Conservation (phyloP, 2,329 filamentous ascomycete genomes). For the Paraphoma sp. region DNA sequence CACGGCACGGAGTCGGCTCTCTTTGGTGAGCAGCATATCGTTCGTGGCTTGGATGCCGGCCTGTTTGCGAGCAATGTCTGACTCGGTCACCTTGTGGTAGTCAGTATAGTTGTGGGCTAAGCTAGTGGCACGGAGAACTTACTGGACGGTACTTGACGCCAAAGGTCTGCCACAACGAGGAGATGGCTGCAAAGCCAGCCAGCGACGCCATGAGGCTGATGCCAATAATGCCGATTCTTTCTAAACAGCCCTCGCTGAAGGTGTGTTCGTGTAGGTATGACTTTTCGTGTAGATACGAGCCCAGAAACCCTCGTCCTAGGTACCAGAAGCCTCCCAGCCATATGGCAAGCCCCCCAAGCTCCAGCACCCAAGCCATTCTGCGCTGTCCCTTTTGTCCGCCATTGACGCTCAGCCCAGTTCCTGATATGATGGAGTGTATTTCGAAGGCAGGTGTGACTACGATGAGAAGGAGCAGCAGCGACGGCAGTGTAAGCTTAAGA, state of each 20-base stretch:
- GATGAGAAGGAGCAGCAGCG: conserved; percentile 74
- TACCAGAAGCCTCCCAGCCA: conserved; percentile 84
- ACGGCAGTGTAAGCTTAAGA: conserved; percentile 72
- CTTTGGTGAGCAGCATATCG: conserved; percentile 79
- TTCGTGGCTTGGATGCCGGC: conserved; percentile 78
- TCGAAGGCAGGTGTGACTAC: conserved; percentile 80
- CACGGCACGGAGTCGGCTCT: conserved; percentile 72
- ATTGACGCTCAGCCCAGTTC: conserved; percentile 68
- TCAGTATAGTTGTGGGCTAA: conserved; percentile 16
- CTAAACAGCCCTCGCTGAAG: conserved; percentile 63
- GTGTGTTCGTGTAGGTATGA: conserved; percentile 51
- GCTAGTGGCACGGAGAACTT: conserved; percentile 13
- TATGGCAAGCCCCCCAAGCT: conserved; percentile 65
- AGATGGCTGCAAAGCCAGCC: conserved; percentile 90
- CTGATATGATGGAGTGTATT: conserved; percentile 68
- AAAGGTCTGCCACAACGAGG: conserved; percentile 85
- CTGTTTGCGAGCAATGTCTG: conserved; percentile 78
- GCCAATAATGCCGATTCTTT: conserved; percentile 81
- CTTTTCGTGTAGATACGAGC: conserved; percentile 57
- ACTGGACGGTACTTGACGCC: conserved; percentile 67
- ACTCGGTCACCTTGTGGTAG: conserved; percentile 64
- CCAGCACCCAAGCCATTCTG: conserved; percentile 68
- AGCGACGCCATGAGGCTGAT: conserved; percentile 85
- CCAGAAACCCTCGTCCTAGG: conserved; percentile 69
- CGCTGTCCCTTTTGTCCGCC: conserved; percentile 64